Evolutionary conservation across 73 alveolate species (phyloP).

Genomic region (Blepharisma stoltei): DNA sequence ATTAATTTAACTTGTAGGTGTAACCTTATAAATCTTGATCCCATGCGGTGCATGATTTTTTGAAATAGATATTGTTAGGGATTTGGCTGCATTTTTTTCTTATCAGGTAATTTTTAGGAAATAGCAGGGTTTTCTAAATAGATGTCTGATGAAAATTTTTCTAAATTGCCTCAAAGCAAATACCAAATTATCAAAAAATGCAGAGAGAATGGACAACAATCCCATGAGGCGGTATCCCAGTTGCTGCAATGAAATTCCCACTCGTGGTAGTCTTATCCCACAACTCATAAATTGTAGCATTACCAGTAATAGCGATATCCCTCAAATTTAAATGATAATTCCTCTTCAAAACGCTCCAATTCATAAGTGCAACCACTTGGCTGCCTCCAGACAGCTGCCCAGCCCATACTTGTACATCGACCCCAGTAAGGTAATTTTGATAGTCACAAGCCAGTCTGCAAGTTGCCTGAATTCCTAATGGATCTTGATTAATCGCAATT

Average conservation of each 20-base stretch:
- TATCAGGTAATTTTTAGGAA: too few species aligned
- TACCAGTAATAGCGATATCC: neutral
- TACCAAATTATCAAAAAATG: too few species aligned
- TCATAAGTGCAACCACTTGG: neutral
- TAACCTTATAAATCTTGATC: too few species aligned
- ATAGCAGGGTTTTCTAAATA: too few species aligned
- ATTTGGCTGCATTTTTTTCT: too few species aligned
- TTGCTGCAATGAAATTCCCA: neutral
- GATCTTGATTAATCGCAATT: slow-evolving; percentile 91
- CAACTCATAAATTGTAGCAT: neutral
- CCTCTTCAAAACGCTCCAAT: neutral
- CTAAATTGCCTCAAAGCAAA: too few species aligned
- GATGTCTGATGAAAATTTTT: too few species aligned
- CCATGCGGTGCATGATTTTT: neutral
- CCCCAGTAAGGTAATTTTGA: slow-evolving; percentile 1
- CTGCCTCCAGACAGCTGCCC: neutral
- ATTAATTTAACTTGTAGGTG: too few species aligned
- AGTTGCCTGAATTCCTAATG: slow-evolving; percentile 79
- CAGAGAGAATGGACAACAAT: too few species aligned
- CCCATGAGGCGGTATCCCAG: neutral
- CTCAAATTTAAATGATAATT: neutral
- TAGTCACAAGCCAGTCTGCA: slow-evolving; percentile 7
- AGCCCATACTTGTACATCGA: neutral
- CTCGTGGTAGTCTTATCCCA: neutral
- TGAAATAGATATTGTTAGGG: too few species aligned